Base-by-base conservation (phyloP, 805 yeast species). In the Yamadazyma laniorum region DNA sequence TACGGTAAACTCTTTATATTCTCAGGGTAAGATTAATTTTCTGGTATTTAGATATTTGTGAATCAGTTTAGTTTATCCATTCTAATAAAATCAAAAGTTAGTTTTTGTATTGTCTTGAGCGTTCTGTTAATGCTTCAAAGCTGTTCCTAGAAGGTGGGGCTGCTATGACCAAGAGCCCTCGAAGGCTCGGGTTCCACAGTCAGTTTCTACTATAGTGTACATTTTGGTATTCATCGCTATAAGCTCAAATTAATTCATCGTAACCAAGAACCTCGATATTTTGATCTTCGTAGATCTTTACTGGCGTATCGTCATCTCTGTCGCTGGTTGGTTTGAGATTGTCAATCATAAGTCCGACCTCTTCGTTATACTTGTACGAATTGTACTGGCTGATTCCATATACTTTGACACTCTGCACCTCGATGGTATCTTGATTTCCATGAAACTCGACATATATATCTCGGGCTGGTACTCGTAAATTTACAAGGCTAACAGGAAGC, bases 371-470 rank as follows among this genome's bases (percentile, higher is more conserved):
- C 36, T 48, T 53, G 40, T 49, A 53, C 7, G 63, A 43, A 29
- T 51, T 50, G 18, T 44, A 46, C 30, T 60, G 67, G 19, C 51
- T 53, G 15, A 61, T 58, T 6, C 68, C 68, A 38, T 55, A 63
- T 1, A 48, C 63, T 39, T 56, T 53, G 21, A 61, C 26, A 16
- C 49, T 49, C 17, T 36, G 48, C 26, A 61, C 33, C n/a, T 49
- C 47, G 7, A 48, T 36, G 9, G 32, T 18, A 2, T 34, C 38
- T 6, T 48, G 40, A 11, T 35, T 22, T 12, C 33, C 35, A 16
- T 25, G 44, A 30, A 63, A 41, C 34, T 61, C 60, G 16, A 67
- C 18, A 47, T 58, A 67, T 9, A 68, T 36, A 41, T 67, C 74
- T 25, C 52, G 50, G 5, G 50, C 46, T 7, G 63, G 56, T 19